Base-by-base conservation (phyloP, 2,329 filamentous ascomycete genomes). In the Dactylellina haptotyla region DNA sequence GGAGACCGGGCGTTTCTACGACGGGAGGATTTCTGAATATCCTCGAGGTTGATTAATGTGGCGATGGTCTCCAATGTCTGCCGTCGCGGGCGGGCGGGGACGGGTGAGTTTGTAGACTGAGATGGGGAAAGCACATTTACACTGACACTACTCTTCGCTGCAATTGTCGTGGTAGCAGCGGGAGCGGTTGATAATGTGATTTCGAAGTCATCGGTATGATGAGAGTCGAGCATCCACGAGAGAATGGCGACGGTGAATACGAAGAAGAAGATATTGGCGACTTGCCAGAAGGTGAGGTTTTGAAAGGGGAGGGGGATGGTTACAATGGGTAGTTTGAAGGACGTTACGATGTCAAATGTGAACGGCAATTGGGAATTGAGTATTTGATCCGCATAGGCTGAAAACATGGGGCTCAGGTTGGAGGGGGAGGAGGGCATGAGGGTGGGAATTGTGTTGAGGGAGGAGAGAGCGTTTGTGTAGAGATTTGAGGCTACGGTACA, bases 141-240 rank as follows among this genome's bases (percentile, higher is more conserved):
- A 1, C 53, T n/a, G 41, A 45, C n/a, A 4, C 8, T 45, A n/a
- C 8, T 45, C 16, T 16, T 8, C n/a, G 12, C 18, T 16, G 8
- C 18, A 18, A 18, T 45, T 20, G 41, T 45, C 4, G n/a, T 26
- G 4, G 46, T 32, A 14, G 26, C 37, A 23, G 48, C 28, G 26
- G 39, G 25, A 46, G 56, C 25, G 18, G 18, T 50, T 32, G 57
- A 48, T 20, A 37, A 14, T 32, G 20, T 28, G 41, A 54, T 30
- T 39, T 41, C 43, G n/a, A 56, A 32, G 5, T 70, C 64, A 16
- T 72, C 67, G 8, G 67, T 37, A 23, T 72, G 67, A 30, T 72
- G 67, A 1, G 67, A 72, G 16, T 72, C 67, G 9, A 72, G 45
- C 67, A 72, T 72, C 67, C 67, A 72, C 14, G 59, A 65, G 37